Base-by-base conservation (phyloP, 75 land plant genomes). In the Pinus albicaulis region DNA sequence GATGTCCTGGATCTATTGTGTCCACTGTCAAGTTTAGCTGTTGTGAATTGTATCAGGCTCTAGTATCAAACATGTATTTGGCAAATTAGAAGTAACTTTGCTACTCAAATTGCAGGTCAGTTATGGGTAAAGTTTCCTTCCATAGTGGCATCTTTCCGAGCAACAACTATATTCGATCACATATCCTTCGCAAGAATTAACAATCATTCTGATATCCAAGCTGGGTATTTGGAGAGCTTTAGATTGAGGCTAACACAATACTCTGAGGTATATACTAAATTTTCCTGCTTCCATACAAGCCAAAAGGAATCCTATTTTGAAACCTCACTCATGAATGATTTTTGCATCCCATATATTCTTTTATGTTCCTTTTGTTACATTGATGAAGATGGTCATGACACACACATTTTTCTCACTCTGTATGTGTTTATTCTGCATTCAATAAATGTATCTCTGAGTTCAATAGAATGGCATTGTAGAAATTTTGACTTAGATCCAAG, bases 201-300 rank as follows among this genome's bases (percentile, higher is more conserved):
- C 15, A 25, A 61, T 19, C 48, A 68, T 68, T 68, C 23, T 68
- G 71, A 68, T 38, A 41, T 68, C 24, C 71, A 38, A 68, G 44
- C 11, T 68, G 71, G 48, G 71, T 74, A 77, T 28, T 59, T 71
- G n/a, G 44, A 56, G 25, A 31, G 72, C 14, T 76, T 82, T 17
- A 83, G 64, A 65, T 69, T 86, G 61, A 82, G 88, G 17, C 56
- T 86, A n/a, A 86, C 85, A 25, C 65, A 78, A 76, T 83, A 86
- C 58, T 75, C 85, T 15, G 59, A 83, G 88, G 88, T 86, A 26
- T 64, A 68, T 8, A 68, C 41, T 68, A 68, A 20, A 11, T 10
- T 20, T 4, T 20, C 7, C 24, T 68, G 23, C 12, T 68, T 41
- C 48, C 16, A 8, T 68, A 6, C 44, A 68, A 68, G 8, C 34